Percentiles rank a stretch among this genome's conserved stretches.
phyloP scores from a whole-genome alignment of 768 basidiomycete genomes.

The Mrakia frigida region DNA sequence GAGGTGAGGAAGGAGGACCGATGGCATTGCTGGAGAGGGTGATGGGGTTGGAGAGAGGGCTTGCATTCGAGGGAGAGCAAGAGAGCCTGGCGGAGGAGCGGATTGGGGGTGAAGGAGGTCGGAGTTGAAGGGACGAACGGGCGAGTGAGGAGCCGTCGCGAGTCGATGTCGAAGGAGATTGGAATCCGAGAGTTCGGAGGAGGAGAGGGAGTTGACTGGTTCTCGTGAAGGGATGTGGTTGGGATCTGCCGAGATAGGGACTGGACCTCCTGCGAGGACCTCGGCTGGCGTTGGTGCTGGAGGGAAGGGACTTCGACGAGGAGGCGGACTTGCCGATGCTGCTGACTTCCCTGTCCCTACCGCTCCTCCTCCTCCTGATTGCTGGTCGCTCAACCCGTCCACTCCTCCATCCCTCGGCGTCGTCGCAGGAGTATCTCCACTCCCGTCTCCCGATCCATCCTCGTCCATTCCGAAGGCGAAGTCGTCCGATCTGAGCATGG shows the following conservation, averaged over 20 bases:
- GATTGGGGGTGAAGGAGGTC: neutral
- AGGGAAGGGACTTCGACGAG: neutral
- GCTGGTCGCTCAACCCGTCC: neutral
- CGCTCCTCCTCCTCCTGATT: neutral
- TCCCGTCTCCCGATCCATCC: constrained; percentile 5
- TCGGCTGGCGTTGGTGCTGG: constrained; percentile 10
- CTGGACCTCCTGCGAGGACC: constrained; percentile 9
- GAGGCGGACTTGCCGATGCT: neutral
- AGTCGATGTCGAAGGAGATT: neutral
- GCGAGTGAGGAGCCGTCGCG: constrained; percentile 1
- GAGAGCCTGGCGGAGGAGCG: neutral
- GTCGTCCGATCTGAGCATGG: constrained; percentile 1
- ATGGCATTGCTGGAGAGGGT: constrained; percentile 11
- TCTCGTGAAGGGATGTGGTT: neutral
- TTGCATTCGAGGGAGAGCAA: constrained; percentile 11
- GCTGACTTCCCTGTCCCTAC: neutral
- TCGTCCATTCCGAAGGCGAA: constrained; percentile 13
- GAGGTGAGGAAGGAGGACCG: constrained; percentile 10
- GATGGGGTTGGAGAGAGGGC: constrained; percentile 1
- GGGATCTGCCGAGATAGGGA: neutral
- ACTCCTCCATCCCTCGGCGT: constrained; percentile 2
- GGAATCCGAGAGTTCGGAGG: neutral
- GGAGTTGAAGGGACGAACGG: constrained; percentile 7
- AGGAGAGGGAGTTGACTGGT: neutral
- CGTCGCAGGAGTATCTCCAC: constrained; percentile 18